Evolutionary conservation across 108 stramenopile genomes (phyloP).

Genomic region (Bacterosira constricta): DNA sequence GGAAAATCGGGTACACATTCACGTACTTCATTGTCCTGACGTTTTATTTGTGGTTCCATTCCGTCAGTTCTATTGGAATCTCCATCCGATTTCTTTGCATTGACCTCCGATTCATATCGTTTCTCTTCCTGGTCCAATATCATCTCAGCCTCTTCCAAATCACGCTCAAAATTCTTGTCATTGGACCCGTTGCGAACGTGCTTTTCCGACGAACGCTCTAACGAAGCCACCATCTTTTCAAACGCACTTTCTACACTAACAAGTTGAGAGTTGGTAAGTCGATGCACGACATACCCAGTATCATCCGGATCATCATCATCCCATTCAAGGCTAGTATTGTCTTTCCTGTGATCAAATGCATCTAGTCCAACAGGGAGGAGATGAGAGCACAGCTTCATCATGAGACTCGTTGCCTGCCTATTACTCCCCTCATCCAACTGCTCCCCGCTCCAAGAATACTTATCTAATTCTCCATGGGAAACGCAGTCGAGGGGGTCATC

Average conservation of each 20-base stretch:
- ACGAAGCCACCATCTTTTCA: conserved; percentile 61
- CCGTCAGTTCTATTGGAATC: conserved; percentile 21
- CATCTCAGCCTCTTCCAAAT: conserved; percentile 71
- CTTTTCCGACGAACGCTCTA: conserved; percentile 48
- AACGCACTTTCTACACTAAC: conserved; percentile 70
- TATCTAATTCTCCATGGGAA: conserved; percentile 19
- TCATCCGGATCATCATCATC: conserved; percentile 82
- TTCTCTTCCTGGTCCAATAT: conserved; percentile 61
- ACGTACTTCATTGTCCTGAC: conserved; percentile 19
- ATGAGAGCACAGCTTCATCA: conserved; percentile 80
- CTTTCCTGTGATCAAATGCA: conserved; percentile 1
- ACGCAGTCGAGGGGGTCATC: conserved; percentile 27
- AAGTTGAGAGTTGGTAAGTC: conserved; percentile 62
- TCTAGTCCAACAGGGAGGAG: conserved; percentile 68
- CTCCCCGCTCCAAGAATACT: conserved; percentile 14
- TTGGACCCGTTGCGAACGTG: conserved; percentile 23
- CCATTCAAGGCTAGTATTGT: conserved; percentile 53
- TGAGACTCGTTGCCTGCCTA: conserved; percentile 56
- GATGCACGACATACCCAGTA: conserved; percentile 76
- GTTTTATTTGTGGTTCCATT: conserved; percentile 21
- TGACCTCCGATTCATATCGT: conserved; percentile 20
- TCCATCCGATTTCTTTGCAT: conserved; percentile 13
- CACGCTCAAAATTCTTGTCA: conserved; percentile 72
- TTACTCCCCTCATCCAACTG: conserved; percentile 2
- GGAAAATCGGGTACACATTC: conserved; percentile 66